These are phyloP conservation scores for Cyberlindnera euphorbiiphila DNA, from an alignment of 805 yeast genomes.

Conservation along the genomic window DNA sequence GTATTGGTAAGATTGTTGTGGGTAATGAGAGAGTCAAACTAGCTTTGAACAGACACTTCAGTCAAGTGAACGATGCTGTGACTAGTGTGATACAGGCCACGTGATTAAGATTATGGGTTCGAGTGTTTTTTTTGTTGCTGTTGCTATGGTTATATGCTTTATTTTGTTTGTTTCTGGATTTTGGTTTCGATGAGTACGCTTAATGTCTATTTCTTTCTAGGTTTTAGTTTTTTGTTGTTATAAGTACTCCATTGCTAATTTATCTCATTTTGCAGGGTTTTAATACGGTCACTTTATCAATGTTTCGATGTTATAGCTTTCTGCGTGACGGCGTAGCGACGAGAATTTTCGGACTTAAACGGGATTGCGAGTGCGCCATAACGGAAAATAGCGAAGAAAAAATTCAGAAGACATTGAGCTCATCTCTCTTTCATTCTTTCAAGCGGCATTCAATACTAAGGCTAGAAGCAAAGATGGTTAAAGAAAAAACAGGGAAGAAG, in stretches of 20 bases:
- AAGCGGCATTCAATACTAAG: no score
- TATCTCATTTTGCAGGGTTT: no score
- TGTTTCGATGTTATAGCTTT: no score
- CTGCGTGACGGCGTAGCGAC: background rate
- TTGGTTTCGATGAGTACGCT: background rate
- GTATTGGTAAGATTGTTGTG: conserved; percentile 45
- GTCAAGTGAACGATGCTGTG: conserved; percentile 40
- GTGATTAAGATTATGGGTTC: conserved; percentile 1
- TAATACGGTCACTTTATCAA: no score
- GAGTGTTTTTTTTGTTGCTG: background rate
- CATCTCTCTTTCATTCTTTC: conserved; percentile 4
- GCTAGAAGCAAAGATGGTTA: background rate
- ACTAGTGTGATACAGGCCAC: conserved; percentile 28
- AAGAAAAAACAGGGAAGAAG: conserved; percentile 10
- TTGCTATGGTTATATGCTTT: background rate
- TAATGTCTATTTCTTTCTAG: background rate
- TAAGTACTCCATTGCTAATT: no score
- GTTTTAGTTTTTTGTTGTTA: background rate
- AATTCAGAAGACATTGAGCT: conserved; percentile 2
- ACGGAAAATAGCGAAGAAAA: background rate
- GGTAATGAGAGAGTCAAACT: conserved; percentile 49
- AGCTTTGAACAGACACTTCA: conserved; percentile 35
- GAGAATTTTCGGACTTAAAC: background rate
- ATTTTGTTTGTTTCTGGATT: background rate
- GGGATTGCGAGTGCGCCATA: conserved; percentile 1